Base-by-base conservation (phyloP, 768 basidiomycete species). In the Amanita exitialis region DNA sequence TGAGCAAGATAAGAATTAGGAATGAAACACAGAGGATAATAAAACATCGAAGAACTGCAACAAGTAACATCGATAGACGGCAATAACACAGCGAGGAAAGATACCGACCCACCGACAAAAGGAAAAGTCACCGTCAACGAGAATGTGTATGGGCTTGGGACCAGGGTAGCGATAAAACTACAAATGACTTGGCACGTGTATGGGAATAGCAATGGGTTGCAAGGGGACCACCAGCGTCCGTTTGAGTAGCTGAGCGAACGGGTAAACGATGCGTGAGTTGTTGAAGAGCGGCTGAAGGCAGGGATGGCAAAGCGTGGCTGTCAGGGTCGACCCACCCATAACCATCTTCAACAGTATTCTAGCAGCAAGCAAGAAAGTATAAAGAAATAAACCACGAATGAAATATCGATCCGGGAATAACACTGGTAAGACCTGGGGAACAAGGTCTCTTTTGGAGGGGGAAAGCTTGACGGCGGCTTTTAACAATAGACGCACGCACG, bases 131-230 rank as follows among this genome's bases (percentile, higher is more conserved):
- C 10, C 37, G 49, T 28, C 36, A 42, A 39, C 27, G 38, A 49
- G 41, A 23, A 39, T 41, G 39, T 27, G 39, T 30, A 38, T 43
- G 39, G 21, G n/a, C 38, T 48, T 38, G 25, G 47, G 47, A 48
- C 36, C 47, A 27, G 36, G 47, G 47, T 27, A 47, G 47, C 36
- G 21, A 48, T 48, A 48, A 48, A 37, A 48, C 47, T 48, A 48
- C 47, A 48, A 37, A 38, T 37, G 36, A 35, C 47, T 48, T 48
- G 39, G 45, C 45, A 35, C 18, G 45, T 30, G 44, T 47, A 36
- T 47, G 45, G 32, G 45, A 47, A 46, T 34, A 32, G 32, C 18
- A 16, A 32, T 32, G 44, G 16, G 32, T 18, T 21, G 45, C 30
- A 47, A 13, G 32, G 32, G 18, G 35, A 21, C 23, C 47, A 25